Percentiles rank a stretch among this genome's conserved stretches.
Conservation (phyloP, 2,329 filamentous ascomycete genomes). For the Penicillium oxalicum region DNA sequence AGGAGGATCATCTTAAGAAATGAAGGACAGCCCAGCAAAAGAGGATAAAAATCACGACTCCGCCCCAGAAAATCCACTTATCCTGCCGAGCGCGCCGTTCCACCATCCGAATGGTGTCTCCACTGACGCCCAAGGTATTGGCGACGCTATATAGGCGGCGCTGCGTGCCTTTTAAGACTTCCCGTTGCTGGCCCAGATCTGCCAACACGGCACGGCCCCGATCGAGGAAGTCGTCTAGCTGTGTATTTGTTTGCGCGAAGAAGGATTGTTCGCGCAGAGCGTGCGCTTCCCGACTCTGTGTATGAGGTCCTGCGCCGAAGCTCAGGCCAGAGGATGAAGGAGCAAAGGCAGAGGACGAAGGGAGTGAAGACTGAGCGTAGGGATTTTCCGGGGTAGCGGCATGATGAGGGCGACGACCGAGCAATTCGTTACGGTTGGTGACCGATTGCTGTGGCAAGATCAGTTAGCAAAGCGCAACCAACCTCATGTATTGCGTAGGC, state of each 20-base stretch:
- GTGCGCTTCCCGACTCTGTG: slow-evolving; percentile 69
- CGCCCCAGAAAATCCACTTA: slow-evolving; percentile 94
- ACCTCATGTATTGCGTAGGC: background rate
- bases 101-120: slow-evolving; percentile 95
- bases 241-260: slow-evolving; percentile 71
- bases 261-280: slow-evolving; percentile 86
- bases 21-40: slow-evolving; percentile 92
- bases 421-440: slow-evolving; percentile 71
- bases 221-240: slow-evolving; percentile 90
- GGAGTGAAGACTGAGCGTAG: slow-evolving; percentile 60
- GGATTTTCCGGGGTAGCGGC: slow-evolving; percentile 86
- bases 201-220: slow-evolving; percentile 83
- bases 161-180: slow-evolving; percentile 94
- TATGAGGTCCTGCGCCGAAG: slow-evolving; percentile 44
- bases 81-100: slow-evolving; percentile 87
- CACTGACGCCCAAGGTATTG: slow-evolving; percentile 86
- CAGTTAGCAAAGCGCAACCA: slow-evolving; percentile 2
- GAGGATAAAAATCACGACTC: slow-evolving; percentile 76
- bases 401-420: slow-evolving; percentile 75
- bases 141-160: slow-evolving; percentile 84
- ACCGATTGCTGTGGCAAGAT: slow-evolving; percentile 46
- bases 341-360: slow-evolving; percentile 38
- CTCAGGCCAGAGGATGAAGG: slow-evolving; percentile 36
- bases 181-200: slow-evolving; percentile 81
- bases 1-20: slow-evolving; percentile 62